Conservation (phyloP, 345 rosid genomes). For the Aquilaria sinensis region DNA sequence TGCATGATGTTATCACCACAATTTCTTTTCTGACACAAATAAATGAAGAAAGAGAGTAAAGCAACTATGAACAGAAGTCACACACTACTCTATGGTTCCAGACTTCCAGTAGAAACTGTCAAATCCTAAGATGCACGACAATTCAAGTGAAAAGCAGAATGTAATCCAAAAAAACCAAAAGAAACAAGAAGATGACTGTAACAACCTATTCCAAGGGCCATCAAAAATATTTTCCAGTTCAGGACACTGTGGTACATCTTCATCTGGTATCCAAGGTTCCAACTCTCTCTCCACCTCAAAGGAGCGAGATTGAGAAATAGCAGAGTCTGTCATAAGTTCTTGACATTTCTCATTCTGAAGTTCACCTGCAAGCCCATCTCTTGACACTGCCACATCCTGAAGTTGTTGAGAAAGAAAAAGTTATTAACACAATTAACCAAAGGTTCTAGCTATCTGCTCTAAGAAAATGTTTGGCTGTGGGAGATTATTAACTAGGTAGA, state of each 20-base stretch:
- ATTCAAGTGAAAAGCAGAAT: background rate
- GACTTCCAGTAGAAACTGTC: background rate
- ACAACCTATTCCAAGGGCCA: constrained; percentile 56
- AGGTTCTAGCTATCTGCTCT: too few relatives aligned
- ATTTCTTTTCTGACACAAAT: background rate
- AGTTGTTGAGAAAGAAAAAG: constrained; percentile 14
- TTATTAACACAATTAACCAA: constrained; percentile 8
- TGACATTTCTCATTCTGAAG: constrained; percentile 43
- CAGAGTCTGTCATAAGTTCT: constrained; percentile 77
- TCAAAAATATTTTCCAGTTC: constrained; percentile 74
- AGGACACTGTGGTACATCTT: constrained; percentile 50
- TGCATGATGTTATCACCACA: too few relatives aligned
- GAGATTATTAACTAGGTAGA: constrained; percentile 3
- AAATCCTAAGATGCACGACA: constrained; percentile 2
- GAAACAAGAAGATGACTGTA: constrained; percentile 10
- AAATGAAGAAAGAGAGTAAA: background rate
- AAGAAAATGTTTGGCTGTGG: background rate
- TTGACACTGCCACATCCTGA: constrained; percentile 76
- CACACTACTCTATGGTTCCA: background rate
- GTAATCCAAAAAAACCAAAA: constrained; percentile 8
- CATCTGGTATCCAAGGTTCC: constrained; percentile 83
- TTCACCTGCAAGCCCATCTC: constrained; percentile 47
- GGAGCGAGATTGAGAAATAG: constrained; percentile 56
- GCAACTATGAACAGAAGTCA: background rate
- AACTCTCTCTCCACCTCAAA: constrained; percentile 72